Conservation (phyloP, 2,329 filamentous ascomycete genomes). For the Ophiostoma ulmi region DNA sequence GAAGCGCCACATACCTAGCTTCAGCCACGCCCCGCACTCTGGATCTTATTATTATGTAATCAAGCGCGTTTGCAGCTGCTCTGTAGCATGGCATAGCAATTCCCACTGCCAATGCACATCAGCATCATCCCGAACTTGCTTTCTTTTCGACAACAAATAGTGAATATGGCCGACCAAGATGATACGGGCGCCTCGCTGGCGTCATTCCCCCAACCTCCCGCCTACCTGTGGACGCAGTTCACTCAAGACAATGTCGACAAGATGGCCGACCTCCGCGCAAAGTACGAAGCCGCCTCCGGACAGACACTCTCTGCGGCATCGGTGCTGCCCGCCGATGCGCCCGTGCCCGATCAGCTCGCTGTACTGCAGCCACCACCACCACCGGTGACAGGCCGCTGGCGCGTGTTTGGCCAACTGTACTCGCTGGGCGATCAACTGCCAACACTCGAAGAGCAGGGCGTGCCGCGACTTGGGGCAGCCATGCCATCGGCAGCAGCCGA, state of each 20-base stretch:
- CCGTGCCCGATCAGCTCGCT: constrained; percentile 63
- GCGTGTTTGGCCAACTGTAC: constrained; percentile 66
- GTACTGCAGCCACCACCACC: constrained; percentile 77
- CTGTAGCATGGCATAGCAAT: neutral
- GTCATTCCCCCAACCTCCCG: constrained; percentile 67
- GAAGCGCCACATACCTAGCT: neutral
- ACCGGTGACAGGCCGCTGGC: constrained; percentile 65
- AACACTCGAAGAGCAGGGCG: constrained; percentile 63
- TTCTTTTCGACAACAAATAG: neutral
- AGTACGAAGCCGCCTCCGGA: constrained; percentile 36
- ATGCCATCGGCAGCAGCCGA: constrained; percentile 34
- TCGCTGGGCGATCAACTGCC: constrained; percentile 59
- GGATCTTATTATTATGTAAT: neutral
- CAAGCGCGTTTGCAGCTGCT: neutral
- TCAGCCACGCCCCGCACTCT: constrained; percentile 10
- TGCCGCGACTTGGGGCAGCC: constrained; percentile 61
- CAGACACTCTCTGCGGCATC: constrained; percentile 31
- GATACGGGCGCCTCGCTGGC: constrained; percentile 21
- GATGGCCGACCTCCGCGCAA: constrained; percentile 41
- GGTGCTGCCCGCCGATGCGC: constrained; percentile 36
- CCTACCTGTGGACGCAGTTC: constrained; percentile 81
- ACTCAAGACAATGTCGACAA: constrained; percentile 67
- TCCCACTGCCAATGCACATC: neutral
- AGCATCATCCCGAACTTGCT: neutral
- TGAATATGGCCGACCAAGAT: constrained; percentile 55